Conservation (phyloP, 441 rosid species). For the Pelargonium fulgidum region DNA sequence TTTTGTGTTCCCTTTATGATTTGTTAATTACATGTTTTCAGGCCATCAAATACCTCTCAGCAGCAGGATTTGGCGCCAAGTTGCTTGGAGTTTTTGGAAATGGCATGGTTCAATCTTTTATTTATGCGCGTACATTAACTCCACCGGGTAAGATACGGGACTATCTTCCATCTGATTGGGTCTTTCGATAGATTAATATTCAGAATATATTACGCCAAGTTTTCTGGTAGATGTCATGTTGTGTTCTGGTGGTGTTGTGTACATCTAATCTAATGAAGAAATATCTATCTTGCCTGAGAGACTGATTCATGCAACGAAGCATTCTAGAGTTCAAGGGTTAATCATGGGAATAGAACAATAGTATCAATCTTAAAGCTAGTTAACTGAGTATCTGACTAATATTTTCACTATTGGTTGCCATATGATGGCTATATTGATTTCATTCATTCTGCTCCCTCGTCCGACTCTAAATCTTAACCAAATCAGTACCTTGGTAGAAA, state of each 20-base stretch:
- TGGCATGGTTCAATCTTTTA: slow-evolving; percentile 96
- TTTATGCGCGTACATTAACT: slow-evolving; percentile 68
- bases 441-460: background rate
- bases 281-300: background rate
- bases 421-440: background rate
- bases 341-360: background rate
- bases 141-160: slow-evolving; percentile 44
- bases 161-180: background rate
- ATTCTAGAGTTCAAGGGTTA: slow-evolving; percentile 2
- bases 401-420: slow-evolving; percentile 1
- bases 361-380: background rate
- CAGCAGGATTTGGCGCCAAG: slow-evolving; percentile 97
- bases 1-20: slow-evolving; percentile 16
- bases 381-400: background rate
- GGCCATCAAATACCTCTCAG: slow-evolving; percentile 91
- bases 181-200: background rate
- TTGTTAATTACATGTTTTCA: slow-evolving; percentile 29
- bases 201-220: background rate
- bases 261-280: background rate
- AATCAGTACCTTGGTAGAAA: background rate
- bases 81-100: slow-evolving; percentile 83
- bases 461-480: background rate
- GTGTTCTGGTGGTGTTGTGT: background rate
- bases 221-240: background rate
- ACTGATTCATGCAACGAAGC: background rate